These are phyloP conservation scores for Phylloporus arenicola DNA, from an alignment of 768 basidiomycete species.

Conservation along the genomic window DNA sequence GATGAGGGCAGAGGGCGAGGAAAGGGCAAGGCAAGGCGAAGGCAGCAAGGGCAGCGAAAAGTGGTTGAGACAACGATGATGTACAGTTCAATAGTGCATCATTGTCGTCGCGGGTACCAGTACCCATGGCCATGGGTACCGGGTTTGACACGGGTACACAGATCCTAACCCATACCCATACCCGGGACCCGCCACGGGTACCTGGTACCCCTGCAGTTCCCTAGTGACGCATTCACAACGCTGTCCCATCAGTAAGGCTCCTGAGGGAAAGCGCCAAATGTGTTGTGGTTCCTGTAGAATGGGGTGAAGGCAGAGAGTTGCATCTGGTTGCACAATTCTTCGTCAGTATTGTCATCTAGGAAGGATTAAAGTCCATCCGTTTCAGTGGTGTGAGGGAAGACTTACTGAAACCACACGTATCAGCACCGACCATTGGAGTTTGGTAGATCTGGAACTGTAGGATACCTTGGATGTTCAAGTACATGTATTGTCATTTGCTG, in stretches of 20 bases:
- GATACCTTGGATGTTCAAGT: constrained; percentile 67
- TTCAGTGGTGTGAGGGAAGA: not conserved
- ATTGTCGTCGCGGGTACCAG: too few species aligned
- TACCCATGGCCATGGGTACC: too few species aligned
- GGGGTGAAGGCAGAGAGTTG: constrained; percentile 77
- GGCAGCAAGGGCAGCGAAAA: too few species aligned
- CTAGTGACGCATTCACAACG: constrained; percentile 71
- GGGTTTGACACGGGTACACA: too few species aligned
- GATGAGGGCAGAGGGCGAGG: too few species aligned
- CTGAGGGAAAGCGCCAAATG: constrained; percentile 60
- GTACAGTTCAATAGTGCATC: too few species aligned
- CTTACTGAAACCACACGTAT: constrained; percentile 42
- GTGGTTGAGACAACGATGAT: too few species aligned
- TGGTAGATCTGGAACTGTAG: constrained; percentile 85
- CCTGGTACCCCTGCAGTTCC: too few species aligned
- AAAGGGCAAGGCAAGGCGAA: too few species aligned
- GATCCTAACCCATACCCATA: too few species aligned
- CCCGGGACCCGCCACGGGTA: too few species aligned
- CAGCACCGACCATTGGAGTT: constrained; percentile 82
- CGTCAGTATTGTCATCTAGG: constrained; percentile 55
- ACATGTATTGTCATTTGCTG: constrained; percentile 70
- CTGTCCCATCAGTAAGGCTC: constrained; percentile 81
- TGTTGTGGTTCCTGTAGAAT: constrained; percentile 79
- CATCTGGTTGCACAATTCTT: constrained; percentile 80
- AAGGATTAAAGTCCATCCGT: constrained; percentile 16